Conservation (phyloP, 2,329 filamentous ascomycete genomes). For the Trichoderma brevicompactum region DNA sequence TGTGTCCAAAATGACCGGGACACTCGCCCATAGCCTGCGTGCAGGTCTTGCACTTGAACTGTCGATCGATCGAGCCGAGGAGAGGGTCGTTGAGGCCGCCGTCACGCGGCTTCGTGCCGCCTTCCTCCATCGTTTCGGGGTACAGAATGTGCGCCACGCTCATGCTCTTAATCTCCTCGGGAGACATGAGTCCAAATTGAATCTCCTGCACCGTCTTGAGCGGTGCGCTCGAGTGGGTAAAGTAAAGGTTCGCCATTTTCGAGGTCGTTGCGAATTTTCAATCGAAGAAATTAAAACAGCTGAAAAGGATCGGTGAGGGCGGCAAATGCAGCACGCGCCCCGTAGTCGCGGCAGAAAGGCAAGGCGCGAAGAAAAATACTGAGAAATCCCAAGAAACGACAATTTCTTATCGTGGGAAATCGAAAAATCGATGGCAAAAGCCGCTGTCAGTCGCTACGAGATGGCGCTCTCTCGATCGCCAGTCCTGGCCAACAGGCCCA, state of each 20-base stretch:
- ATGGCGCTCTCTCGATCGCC: constrained; percentile 50
- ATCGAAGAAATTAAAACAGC: not conserved
- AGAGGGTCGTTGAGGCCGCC: constrained; percentile 94
- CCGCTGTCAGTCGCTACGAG: constrained; percentile 41
- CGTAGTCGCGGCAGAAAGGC: constrained; percentile 30
- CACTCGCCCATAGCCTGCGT: constrained; percentile 95
- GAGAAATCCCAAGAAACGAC: constrained; percentile 37
- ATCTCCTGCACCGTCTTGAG: constrained; percentile 98
- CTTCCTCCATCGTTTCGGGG: constrained; percentile 99
- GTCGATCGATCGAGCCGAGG: constrained; percentile 93
- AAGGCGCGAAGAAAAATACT: constrained; percentile 28
- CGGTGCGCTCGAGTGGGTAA: constrained; percentile 90
- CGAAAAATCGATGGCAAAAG: constrained; percentile 42
- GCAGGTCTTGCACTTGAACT: constrained; percentile 95
- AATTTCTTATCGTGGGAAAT: constrained; percentile 35
- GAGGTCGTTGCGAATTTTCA: constrained; percentile 36
- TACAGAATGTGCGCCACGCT: constrained; percentile 95
- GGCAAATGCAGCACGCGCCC: constrained; percentile 30
- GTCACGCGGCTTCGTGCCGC: constrained; percentile 85
- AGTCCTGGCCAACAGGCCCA: constrained; percentile 53
- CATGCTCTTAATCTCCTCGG: constrained; percentile 99
- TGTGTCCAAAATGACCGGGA: constrained; percentile 97
- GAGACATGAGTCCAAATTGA: constrained; percentile 96
- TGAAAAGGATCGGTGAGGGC: constrained; percentile 32
- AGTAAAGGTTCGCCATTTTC: constrained; percentile 90